A percentile compares a stretch with the other conserved stretches of the same genome.
Conservation (phyloP, 2,329 filamentous ascomycete genomes). For the Mycocentrospora acerina region DNA sequence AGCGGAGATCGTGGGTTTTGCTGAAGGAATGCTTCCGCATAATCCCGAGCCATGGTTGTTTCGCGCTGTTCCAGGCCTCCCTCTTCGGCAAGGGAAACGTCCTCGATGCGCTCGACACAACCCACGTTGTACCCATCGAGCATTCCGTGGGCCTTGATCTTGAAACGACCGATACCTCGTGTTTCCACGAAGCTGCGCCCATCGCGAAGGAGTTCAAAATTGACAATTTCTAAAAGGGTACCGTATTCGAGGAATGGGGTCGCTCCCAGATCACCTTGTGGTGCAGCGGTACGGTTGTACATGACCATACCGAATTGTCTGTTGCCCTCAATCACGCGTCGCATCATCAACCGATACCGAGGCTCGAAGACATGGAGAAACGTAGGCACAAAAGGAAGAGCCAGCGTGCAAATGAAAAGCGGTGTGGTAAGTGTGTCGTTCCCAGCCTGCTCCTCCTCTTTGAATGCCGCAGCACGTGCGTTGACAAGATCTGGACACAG, state of each 20-base stretch:
- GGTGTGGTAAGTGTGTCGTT: conserved; percentile 59
- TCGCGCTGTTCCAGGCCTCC: conserved; percentile 74
- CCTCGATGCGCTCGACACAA: conserved; percentile 74
- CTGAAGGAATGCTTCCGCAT: conserved; percentile 38
- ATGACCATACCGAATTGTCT: conserved; percentile 84
- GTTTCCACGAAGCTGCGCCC: conserved; percentile 82
- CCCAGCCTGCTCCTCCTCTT: conserved; percentile 59
- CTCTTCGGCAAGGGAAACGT: conserved; percentile 79
- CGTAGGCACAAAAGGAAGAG: conserved; percentile 78
- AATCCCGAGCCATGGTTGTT: conserved; percentile 47
- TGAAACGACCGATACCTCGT: conserved; percentile 74
- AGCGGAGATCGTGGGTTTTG: conserved; percentile 32
- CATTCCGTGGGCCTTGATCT: conserved; percentile 63
- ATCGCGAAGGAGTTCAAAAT: conserved; percentile 72
- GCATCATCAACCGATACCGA: conserved; percentile 87
- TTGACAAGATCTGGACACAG: conserved; percentile 69
- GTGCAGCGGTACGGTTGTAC: conserved; percentile 58
- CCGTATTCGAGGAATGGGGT: conserved; percentile 71
- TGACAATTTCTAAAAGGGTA: conserved; percentile 74
- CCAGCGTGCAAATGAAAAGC: conserved; percentile 79
- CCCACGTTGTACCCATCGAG: conserved; percentile 78
- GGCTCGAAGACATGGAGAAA: conserved; percentile 92
- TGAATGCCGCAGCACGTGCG: conserved; percentile 57
- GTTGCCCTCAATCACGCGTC: conserved; percentile 71
- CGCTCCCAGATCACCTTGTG: conserved; percentile 55